These are phyloP conservation scores for Verticillium nubilum DNA, from an alignment of 2,329 filamentous ascomycete species.

Conservation along the genomic window DNA sequence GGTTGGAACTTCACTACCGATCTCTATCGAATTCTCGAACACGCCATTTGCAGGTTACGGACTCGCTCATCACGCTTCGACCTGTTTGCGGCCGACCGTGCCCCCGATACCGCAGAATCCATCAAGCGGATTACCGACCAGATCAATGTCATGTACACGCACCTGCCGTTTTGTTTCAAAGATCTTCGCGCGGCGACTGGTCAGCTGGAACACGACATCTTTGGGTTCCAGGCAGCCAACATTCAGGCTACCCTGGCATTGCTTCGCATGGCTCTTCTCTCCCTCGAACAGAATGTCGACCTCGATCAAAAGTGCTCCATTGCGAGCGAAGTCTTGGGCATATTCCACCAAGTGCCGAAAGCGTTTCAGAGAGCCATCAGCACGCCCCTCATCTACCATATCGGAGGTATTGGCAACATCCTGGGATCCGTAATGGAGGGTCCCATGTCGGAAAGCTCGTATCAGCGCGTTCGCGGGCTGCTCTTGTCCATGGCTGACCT, in stretches of 20 bases:
- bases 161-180: not conserved
- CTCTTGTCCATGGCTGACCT: constrained; percentile 24
- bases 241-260: constrained; percentile 25
- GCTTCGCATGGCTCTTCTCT: constrained; percentile 23
- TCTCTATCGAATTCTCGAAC: constrained; percentile 49
- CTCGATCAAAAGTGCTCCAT: constrained; percentile 23
- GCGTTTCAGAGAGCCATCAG: constrained; percentile 23
- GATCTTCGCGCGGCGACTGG: not conserved
- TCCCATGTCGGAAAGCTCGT: constrained; percentile 20
- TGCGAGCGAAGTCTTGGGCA: constrained; percentile 21
- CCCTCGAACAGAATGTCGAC: constrained; percentile 16
- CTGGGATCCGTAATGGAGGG: constrained; percentile 26
- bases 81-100: not conserved
- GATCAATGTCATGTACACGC: constrained; percentile 1
- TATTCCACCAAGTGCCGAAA: constrained; percentile 19
- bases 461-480: constrained; percentile 19
- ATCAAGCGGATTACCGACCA: not conserved
- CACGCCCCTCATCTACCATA: constrained; percentile 25
- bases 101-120: not conserved
- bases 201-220: constrained; percentile 17
- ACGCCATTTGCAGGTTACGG: constrained; percentile 24
- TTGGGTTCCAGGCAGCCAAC: constrained; percentile 26
- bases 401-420: constrained; percentile 26
- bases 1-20: constrained; percentile 55
- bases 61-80: constrained; percentile 2